Evolutionary conservation across 2,329 filamentous ascomycete genomes (phyloP).

Genomic region (Bipolaris gigantea): DNA sequence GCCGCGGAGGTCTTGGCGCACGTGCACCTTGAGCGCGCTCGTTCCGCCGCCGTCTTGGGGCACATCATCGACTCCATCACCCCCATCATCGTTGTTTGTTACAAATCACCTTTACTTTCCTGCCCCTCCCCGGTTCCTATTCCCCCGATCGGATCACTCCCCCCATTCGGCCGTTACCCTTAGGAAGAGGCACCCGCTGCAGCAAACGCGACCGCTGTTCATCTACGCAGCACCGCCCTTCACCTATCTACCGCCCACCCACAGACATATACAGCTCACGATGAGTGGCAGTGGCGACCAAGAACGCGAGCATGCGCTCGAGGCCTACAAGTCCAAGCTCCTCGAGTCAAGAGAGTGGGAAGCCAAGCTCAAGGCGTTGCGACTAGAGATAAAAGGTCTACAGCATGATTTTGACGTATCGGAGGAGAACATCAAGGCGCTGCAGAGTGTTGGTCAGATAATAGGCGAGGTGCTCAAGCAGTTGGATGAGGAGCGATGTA

Average conservation of each 20-base stretch:
- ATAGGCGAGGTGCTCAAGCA: slow-evolving; percentile 99
- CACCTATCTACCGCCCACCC: slow-evolving; percentile 5
- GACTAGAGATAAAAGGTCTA: slow-evolving; percentile 92
- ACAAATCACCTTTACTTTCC: not conserved
- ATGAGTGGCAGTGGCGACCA: slow-evolving; percentile 50
- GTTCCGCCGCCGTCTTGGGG: slow-evolving; percentile 1
- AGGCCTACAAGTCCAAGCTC: slow-evolving; percentile 57
- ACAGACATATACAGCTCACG: not conserved
- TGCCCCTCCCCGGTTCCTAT: not conserved
- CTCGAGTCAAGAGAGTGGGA: slow-evolving; percentile 98
- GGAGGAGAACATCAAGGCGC: slow-evolving; percentile 98
- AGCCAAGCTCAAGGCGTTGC: slow-evolving; percentile 90
- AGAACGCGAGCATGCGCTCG: slow-evolving; percentile 56
- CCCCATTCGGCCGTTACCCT: not conserved
- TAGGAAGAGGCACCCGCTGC: not conserved
- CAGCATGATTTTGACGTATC: slow-evolving; percentile 96
- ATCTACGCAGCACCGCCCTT: not conserved
- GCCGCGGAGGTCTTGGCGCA: slow-evolving; percentile 11
- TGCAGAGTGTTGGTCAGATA: slow-evolving; percentile 98
- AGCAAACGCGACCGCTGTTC: not conserved
- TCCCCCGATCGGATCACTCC: not conserved
- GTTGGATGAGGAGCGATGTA: slow-evolving; percentile 97
- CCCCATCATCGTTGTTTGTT: not conserved
- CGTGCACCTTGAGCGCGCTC: slow-evolving; percentile 7
- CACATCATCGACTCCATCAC: not conserved